These are phyloP conservation scores for Nannizzia gypsea DNA, from an alignment of 2,329 filamentous ascomycete species.

Conservation along the genomic window DNA sequence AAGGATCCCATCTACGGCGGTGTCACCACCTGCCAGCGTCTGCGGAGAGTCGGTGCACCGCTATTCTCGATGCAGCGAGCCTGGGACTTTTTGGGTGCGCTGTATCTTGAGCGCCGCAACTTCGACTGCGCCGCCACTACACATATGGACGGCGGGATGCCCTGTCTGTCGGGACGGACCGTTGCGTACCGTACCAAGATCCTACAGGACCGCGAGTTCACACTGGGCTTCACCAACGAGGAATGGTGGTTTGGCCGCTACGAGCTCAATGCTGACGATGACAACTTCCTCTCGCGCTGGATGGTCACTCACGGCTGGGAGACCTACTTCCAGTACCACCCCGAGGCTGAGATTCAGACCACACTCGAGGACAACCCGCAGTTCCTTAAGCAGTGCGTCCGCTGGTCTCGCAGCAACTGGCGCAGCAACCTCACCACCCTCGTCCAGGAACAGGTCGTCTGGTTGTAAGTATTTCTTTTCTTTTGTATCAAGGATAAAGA, in stretches of 20 bases:
- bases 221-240: constrained; percentile 81
- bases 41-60: constrained; percentile 55
- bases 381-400: constrained; percentile 83
- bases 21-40: constrained; percentile 81
- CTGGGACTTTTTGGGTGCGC: constrained; percentile 82
- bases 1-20: constrained; percentile 65
- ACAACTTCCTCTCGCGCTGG: constrained; percentile 97
- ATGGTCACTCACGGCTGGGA: constrained; percentile 85
- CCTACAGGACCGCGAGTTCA: constrained; percentile 71
- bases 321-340: constrained; percentile 89
- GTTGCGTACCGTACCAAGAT: constrained; percentile 87
- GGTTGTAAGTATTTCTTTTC: constrained; percentile 78
- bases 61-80: constrained; percentile 48
- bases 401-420: constrained; percentile 97
- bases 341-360: constrained; percentile 81
- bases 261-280: constrained; percentile 89
- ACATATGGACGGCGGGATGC: constrained; percentile 88
- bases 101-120: constrained; percentile 87
- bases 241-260: constrained; percentile 67
- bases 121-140: constrained; percentile 95
- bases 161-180: constrained; percentile 88
- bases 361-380: constrained; percentile 81
- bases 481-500: too few species aligned
- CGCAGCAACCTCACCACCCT: constrained; percentile 90
- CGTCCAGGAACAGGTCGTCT: constrained; percentile 69